These are phyloP conservation scores for Umbelopsis sp. DNA, from an alignment of 192 early-diverging fungal species.

Conservation along the genomic window DNA sequence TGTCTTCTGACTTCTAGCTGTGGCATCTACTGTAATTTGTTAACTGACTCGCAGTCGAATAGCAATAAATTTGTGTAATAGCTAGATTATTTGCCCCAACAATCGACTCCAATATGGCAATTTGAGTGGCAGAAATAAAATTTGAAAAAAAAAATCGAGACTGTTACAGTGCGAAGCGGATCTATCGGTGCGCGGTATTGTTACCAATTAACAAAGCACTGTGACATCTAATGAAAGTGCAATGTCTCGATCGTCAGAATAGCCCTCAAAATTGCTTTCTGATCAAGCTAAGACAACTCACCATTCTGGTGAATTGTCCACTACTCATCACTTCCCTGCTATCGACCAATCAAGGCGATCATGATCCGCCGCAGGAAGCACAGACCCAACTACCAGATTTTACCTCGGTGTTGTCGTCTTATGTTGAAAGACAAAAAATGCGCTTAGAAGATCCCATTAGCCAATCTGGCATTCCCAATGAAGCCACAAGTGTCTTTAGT, in stretches of 20 bases:
- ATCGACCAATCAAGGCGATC: background rate
- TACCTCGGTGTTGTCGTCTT: constrained; percentile 2
- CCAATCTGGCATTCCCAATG: constrained; percentile 9
- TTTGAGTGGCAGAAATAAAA: no score
- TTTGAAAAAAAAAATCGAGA: no score
- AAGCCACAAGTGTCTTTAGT: constrained; percentile 28
- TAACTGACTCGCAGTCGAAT: no score
- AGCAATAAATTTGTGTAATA: no score
- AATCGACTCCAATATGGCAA: no score
- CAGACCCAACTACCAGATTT: background rate
- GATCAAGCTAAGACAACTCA: constrained; percentile 23
- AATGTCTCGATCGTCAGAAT: constrained; percentile 24
- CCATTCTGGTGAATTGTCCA: constrained; percentile 36
- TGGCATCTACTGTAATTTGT: no score
- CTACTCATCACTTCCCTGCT: constrained; percentile 10
- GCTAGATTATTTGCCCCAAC: no score
- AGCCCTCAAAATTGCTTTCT: constrained; percentile 24
- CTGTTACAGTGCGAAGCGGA: no score
- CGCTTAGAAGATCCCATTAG: constrained; percentile 8
- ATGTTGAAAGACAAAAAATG: constrained; percentile 19
- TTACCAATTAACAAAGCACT: no score
- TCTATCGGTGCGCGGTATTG: no score
- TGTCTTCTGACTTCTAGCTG: no score
- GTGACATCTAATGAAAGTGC: constrained; percentile 29
- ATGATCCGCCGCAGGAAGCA: background rate